These are phyloP conservation scores for Dactylellina parvicollis DNA, from an alignment of 2,329 filamentous ascomycete genomes.

Conservation along the genomic window DNA sequence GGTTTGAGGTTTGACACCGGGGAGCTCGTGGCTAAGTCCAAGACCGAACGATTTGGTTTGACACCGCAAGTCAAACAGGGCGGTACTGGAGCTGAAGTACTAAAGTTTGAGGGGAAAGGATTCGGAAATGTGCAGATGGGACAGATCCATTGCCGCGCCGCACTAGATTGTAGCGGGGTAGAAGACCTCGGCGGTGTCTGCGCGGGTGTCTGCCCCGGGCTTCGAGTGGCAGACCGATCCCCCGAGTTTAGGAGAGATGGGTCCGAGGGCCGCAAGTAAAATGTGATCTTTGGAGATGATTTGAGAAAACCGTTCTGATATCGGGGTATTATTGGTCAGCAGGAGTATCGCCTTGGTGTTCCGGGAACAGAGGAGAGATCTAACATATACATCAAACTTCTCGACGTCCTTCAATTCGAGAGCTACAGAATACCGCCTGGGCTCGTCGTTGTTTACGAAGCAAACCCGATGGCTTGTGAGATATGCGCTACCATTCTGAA, in stretches of 20 bases:
- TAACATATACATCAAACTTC: slow-evolving; percentile 85
- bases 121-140: slow-evolving; percentile 81
- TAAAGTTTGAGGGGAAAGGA: slow-evolving; percentile 90
- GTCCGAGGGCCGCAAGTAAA: slow-evolving; percentile 75
- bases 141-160: slow-evolving; percentile 76
- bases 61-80: slow-evolving; percentile 94
- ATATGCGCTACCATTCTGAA: slow-evolving; percentile 96
- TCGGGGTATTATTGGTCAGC: neutral
- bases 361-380: neutral
- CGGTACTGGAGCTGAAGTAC: slow-evolving; percentile 75
- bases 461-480: slow-evolving; percentile 94
- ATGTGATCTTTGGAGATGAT: slow-evolving; percentile 90
- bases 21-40: slow-evolving; percentile 55
- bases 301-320: slow-evolving; percentile 85
- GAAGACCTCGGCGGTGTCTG: slow-evolving; percentile 59
- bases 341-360: neutral
- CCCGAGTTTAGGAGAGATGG: slow-evolving; percentile 61
- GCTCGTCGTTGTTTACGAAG: slow-evolving; percentile 89
- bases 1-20: slow-evolving; percentile 11
- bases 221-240: slow-evolving; percentile 62
- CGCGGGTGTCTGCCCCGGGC: slow-evolving; percentile 63
- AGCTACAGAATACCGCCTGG: slow-evolving; percentile 82
- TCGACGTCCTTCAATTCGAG: slow-evolving; percentile 92
- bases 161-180: slow-evolving; percentile 60
- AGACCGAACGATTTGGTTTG: slow-evolving; percentile 69